Conservation (phyloP, 192 early-diverging fungal genomes). For the Gonapodya sp. region DNA sequence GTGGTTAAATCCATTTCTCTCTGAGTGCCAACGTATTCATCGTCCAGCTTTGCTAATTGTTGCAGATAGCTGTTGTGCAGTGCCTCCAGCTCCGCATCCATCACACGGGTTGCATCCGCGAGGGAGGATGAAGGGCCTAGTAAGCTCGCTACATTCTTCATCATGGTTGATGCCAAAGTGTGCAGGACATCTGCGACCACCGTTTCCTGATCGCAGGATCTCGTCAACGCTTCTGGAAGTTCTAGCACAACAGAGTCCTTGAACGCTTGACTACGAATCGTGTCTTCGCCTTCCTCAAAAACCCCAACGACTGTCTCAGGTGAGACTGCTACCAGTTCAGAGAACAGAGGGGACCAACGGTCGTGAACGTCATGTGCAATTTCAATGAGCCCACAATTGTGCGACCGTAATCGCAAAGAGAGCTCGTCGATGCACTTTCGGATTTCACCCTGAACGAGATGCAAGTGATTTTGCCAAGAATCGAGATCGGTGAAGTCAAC, state of each 20-base stretch:
- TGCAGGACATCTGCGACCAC: background rate
- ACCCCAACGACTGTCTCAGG: background rate
- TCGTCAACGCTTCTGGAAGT: background rate
- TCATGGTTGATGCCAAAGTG: background rate
- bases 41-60: background rate
- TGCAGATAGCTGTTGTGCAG: background rate
- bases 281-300: background rate
- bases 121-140: background rate
- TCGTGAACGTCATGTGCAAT: background rate
- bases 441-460: background rate
- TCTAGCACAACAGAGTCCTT: background rate
- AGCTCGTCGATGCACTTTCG: background rate
- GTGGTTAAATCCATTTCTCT: background rate
- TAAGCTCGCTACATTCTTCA: background rate
- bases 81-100: background rate
- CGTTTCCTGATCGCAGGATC: background rate
- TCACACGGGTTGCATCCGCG: background rate
- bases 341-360: background rate
- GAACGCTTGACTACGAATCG: background rate
- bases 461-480: background rate
- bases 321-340: background rate
- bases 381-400: background rate
- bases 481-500: background rate
- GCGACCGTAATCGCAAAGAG: background rate
- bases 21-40: background rate